Base-by-base conservation (phyloP, 179 eudicot species). In the Corrigiola litoralis region DNA sequence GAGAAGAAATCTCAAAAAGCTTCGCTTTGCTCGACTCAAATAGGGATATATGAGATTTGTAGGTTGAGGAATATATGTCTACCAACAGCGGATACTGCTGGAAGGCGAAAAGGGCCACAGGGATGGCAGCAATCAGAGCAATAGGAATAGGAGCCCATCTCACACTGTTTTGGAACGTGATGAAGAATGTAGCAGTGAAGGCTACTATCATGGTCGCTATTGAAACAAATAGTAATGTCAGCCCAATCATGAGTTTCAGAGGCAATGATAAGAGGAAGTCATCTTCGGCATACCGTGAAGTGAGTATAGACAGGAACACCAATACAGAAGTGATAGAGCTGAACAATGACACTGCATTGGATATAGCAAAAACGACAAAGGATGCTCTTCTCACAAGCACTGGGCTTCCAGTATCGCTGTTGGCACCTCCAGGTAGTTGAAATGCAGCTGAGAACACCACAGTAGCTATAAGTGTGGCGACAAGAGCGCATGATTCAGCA, bases 251-350 rank as follows among this genome's bases (percentile, higher is more conserved):
- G 16, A 80, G 57, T 45, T 65, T 77, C 3, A 36, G 41, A 11
- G 84, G 84, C 48, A 77, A 56, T 0, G 84, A 67, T 29, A 28
- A 20, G 0, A 71, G 77, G 23, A 77, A 80, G 60, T 80, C 84
- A 14, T 58, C 28, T 21, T 77, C 73, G 14, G 79, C 74, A 65
- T 77, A 80, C 4, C 77, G 70, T 1, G 81, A 71, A 27, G 77
- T 80, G 14, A 80, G 75, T 49, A 80, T 80, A 0, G 77, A 67
- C 40, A 80, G 50, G 64, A 80, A 80, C 75, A 71, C 68, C 55
- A 72, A 28, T 17, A 72, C 33, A 2, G 76, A 72, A 42, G 76
- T 49, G 2, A 63, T 67, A 17, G 51, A 78, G 5, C 48, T 58
- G 58, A 58, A 68, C 50, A 68, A 37, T 0, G 72, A 68, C 17